Evolutionary conservation across 2,329 filamentous ascomycete species (phyloP).

Genomic region (Ceratocystis colombiana): DNA sequence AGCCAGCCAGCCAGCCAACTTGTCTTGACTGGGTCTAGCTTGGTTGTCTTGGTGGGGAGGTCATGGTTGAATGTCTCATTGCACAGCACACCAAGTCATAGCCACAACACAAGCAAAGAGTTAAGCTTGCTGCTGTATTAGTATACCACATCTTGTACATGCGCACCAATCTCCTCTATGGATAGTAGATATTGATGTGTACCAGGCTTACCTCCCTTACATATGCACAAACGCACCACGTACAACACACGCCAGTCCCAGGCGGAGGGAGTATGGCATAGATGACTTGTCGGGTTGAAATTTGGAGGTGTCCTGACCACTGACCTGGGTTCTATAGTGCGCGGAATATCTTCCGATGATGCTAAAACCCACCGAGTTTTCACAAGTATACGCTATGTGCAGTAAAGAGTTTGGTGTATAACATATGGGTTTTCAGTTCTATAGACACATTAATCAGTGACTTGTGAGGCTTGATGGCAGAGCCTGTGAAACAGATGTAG

Average conservation of each 20-base stretch:
- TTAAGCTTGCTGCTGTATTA: background rate
- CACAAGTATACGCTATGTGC: background rate
- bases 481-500: no score
- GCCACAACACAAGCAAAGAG: background rate
- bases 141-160: background rate
- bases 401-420: background rate
- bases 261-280: background rate
- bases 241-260: background rate
- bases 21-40: background rate
- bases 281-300: background rate
- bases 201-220: background rate
- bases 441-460: no score
- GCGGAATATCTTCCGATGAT: constrained; percentile 7
- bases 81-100: background rate
- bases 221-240: background rate
- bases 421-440: no score
- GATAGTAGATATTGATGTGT: background rate
- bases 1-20: background rate
- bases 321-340: background rate
- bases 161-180: background rate
- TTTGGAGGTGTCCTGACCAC: background rate
- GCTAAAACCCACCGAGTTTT: background rate
- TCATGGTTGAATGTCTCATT: background rate
- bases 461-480: no score
- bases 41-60: background rate